Conservation (phyloP, 768 basidiomycete species). For the Lactarius pseudohatsudake region DNA sequence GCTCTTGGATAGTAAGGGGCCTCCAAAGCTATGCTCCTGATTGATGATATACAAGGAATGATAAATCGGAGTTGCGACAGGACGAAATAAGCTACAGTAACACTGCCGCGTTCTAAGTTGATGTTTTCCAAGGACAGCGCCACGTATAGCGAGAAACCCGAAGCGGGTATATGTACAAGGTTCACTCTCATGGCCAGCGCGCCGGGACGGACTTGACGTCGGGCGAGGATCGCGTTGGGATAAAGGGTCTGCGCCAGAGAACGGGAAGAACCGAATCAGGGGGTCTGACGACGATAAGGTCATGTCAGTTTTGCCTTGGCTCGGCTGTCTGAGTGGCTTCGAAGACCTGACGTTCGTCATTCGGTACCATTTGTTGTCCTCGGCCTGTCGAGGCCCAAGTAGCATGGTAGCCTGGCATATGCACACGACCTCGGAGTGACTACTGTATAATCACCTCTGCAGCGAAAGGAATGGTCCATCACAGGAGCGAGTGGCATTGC, state of each 20-base stretch:
- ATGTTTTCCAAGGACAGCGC: background rate
- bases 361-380: background rate
- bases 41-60: background rate
- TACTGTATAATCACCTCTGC: background rate
- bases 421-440: background rate
- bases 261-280: conserved; percentile 1
- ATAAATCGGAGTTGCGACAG: too few relatives aligned
- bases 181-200: background rate
- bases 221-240: background rate
- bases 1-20: background rate
- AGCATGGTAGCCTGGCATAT: background rate
- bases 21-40: background rate
- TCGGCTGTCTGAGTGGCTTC: background rate
- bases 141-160: background rate
- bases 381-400: background rate
- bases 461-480: background rate
- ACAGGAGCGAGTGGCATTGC: background rate
- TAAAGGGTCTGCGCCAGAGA: conserved; percentile 7
- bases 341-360: background rate
- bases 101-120: background rate
- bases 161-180: background rate
- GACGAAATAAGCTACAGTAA: background rate
- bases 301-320: background rate
- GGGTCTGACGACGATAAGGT: background rate
- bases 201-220: conserved; percentile 1